A percentile compares a stretch with the other conserved stretches of the same genome.
Conservation (phyloP, 805 yeast species). For the Candida hispaniensis region DNA sequence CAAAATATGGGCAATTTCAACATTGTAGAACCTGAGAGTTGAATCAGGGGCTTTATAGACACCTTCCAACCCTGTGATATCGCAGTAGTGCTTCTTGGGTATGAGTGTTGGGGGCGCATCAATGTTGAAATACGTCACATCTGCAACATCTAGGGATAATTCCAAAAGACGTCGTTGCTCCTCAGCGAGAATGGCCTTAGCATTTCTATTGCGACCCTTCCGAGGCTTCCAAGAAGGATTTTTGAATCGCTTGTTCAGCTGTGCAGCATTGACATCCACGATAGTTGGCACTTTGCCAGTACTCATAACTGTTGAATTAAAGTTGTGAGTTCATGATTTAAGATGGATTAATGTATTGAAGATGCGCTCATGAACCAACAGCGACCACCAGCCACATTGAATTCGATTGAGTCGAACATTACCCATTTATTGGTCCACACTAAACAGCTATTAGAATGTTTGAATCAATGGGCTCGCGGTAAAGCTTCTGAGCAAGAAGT, state of each 20-base stretch:
- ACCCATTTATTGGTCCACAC: slow-evolving; percentile 76
- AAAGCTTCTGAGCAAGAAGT: slow-evolving; percentile 75
- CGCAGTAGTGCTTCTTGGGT: slow-evolving; percentile 82
- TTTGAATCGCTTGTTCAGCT: slow-evolving; percentile 39
- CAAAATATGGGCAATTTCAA: slow-evolving; percentile 68
- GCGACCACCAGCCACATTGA: no score
- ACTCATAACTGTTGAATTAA: no score
- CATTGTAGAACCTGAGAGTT: slow-evolving; percentile 66
- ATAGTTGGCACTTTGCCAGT: no score
- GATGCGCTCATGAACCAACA: no score
- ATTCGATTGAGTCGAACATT: slow-evolving; percentile 66
- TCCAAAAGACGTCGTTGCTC: slow-evolving; percentile 56
- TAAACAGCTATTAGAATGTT: slow-evolving; percentile 71
- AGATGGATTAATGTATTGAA: no score
- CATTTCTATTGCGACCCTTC: slow-evolving; percentile 57
- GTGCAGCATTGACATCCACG: slow-evolving; percentile 9
- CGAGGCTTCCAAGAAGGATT: slow-evolving; percentile 41
- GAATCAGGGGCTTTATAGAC: slow-evolving; percentile 58
- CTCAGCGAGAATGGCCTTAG: slow-evolving; percentile 62
- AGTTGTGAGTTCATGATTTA: no score
- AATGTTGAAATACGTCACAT: slow-evolving; percentile 56
- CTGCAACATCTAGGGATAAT: slow-evolving; percentile 22
- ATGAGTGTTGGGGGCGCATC: slow-evolving; percentile 79
- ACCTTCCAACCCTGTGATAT: slow-evolving; percentile 80
- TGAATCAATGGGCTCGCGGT: slow-evolving; percentile 83